A percentile compares a stretch with the other conserved stretches of the same genome.
Evolutionary conservation across 2,329 filamentous ascomycete genomes (phyloP).

Genomic region (Penicillium psychrosexuale): DNA sequence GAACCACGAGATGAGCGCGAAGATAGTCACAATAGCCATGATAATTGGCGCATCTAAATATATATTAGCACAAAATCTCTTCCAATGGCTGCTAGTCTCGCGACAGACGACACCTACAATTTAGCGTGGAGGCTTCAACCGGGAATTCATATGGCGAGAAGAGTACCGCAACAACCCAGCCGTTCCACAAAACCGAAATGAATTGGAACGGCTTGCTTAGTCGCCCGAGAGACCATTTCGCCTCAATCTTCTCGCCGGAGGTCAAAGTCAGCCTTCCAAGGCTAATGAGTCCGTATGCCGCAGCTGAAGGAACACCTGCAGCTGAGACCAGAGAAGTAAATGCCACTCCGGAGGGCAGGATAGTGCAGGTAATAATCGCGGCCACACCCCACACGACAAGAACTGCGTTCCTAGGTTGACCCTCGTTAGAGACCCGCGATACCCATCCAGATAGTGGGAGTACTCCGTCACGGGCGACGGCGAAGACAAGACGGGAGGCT

Average conservation of each 20-base stretch:
- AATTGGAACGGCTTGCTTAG: slow-evolving; percentile 49
- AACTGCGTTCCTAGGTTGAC: slow-evolving; percentile 59
- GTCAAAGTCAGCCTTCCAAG: slow-evolving; percentile 49
- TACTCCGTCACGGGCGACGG: slow-evolving; percentile 60
- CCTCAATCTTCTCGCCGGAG: slow-evolving; percentile 37
- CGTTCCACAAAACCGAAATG: slow-evolving; percentile 50
- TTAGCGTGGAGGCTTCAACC: slow-evolving; percentile 22
- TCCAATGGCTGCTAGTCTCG: background rate
- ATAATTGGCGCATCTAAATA: background rate
- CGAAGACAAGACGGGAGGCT: slow-evolving; percentile 59
- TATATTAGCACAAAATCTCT: background rate
- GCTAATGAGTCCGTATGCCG: slow-evolving; percentile 53
- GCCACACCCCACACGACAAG: slow-evolving; percentile 57
- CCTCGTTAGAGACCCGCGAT: slow-evolving; percentile 50
- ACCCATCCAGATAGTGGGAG: slow-evolving; percentile 60
- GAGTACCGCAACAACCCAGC: slow-evolving; percentile 49
- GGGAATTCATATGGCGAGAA: slow-evolving; percentile 49
- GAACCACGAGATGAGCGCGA: background rate
- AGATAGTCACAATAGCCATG: background rate
- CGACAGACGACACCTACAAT: background rate
- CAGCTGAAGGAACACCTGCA: slow-evolving; percentile 52
- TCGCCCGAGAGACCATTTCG: slow-evolving; percentile 46
- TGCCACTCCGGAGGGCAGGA: slow-evolving; percentile 54
- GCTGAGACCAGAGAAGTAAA: slow-evolving; percentile 56
- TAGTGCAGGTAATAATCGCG: slow-evolving; percentile 56